Conservation (phyloP, 179 eudicot genomes). For the Monotropa hypopitys region DNA sequence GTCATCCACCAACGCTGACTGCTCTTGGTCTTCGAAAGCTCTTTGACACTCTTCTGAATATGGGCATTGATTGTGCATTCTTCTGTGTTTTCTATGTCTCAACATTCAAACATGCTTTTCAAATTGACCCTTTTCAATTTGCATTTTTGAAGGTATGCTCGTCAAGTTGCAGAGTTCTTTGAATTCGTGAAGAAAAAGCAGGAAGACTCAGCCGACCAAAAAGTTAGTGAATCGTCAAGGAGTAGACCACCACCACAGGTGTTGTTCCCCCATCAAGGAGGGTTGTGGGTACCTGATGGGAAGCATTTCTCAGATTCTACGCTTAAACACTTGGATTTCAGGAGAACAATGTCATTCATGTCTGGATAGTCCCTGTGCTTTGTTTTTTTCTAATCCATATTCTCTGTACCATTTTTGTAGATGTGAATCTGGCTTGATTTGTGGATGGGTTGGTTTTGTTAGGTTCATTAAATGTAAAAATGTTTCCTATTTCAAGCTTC, state of each 20-base stretch:
- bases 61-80: background rate
- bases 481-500: background rate
- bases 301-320: conserved; percentile 37
- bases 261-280: conserved; percentile 38
- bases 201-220: conserved; percentile 31
- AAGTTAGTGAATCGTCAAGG: conserved; percentile 20
- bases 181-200: conserved; percentile 82
- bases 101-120: too few relatives aligned
- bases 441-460: background rate
- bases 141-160: conserved; percentile 54
- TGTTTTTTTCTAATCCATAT: background rate
- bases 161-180: conserved; percentile 88
- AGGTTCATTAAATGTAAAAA: background rate
- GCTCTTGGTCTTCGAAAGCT: too few relatives aligned
- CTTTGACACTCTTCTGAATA: too few relatives aligned
- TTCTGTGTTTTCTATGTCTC: background rate
- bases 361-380: conserved; percentile 21
- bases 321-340: conserved; percentile 48
- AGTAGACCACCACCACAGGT: conserved; percentile 23
- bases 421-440: background rate
- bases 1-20: too few relatives aligned
- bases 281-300: conserved; percentile 55
- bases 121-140: background rate
- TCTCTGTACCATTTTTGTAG: background rate
- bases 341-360: conserved; percentile 46